Evolutionary conservation across 1,139 yeast genomes (phyloP).

Genomic region (Taiozyma onychis): DNA sequence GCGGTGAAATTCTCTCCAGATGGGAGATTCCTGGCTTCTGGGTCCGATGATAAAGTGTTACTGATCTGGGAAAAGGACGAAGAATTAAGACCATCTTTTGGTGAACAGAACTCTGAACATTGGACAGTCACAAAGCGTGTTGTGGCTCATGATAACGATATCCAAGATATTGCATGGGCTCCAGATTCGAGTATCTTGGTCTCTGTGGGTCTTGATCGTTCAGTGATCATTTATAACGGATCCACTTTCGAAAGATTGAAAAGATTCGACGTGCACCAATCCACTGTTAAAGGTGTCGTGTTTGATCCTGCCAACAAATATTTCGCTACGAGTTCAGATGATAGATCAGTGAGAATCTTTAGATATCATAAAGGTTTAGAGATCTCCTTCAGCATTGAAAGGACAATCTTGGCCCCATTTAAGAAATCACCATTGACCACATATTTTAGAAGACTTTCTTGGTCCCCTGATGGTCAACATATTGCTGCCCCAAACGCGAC

Average conservation of each 20-base stretch:
- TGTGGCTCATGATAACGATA: constrained; percentile 95
- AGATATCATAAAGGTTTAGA: constrained; percentile 78
- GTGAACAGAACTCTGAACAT: constrained; percentile 70
- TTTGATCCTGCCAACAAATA: constrained; percentile 98
- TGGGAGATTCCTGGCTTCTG: constrained; percentile 86
- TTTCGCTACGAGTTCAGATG: constrained; percentile 96
- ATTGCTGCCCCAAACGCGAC: constrained; percentile 97
- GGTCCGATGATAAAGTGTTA: constrained; percentile 90
- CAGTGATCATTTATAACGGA: constrained; percentile 92
- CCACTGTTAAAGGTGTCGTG: constrained; percentile 93
- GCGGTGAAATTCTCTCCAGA: constrained; percentile 89
- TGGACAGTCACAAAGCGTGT: constrained; percentile 91
- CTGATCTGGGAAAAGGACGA: constrained; percentile 92
- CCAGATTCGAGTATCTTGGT: constrained; percentile 89
- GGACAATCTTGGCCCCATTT: constrained; percentile 78
- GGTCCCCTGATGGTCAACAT: constrained; percentile 98
- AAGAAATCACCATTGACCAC: constrained; percentile 86
- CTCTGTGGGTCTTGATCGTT: constrained; percentile 89
- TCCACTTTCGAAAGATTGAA: constrained; percentile 84
- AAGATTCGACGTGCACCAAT: constrained; percentile 86
- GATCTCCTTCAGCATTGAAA: constrained; percentile 80
- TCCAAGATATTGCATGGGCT: constrained; percentile 97
- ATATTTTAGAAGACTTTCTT: constrained; percentile 83
- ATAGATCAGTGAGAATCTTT: constrained; percentile 81
- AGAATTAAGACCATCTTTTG: constrained; percentile 43